These are phyloP conservation scores for Saturnispora dispora DNA, from an alignment of 805 yeast species.

Conservation along the genomic window DNA sequence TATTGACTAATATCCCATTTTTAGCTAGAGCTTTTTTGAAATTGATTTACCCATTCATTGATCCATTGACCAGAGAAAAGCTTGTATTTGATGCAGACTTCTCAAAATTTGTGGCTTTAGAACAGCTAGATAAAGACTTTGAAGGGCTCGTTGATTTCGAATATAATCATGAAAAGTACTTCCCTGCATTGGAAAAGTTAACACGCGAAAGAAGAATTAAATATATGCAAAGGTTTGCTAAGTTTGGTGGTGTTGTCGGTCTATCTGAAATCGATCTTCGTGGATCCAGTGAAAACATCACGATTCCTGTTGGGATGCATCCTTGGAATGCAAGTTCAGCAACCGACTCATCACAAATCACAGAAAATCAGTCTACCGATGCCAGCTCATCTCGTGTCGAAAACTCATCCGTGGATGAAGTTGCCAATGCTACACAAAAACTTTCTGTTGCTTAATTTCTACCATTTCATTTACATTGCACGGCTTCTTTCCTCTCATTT, in stretches of 20 bases:
- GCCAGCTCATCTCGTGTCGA: background rate
- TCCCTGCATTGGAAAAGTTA: slow-evolving; percentile 60
- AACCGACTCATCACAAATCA: background rate
- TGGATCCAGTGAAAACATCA: slow-evolving; percentile 22
- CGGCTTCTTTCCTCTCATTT: background rate
- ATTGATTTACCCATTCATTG: slow-evolving; percentile 90
- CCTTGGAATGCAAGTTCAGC: slow-evolving; percentile 14
- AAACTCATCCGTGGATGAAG: background rate
- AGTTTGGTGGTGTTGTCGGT: slow-evolving; percentile 68
- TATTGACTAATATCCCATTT: slow-evolving; percentile 88
- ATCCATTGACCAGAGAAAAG: slow-evolving; percentile 90
- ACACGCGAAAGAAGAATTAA: slow-evolving; percentile 49
- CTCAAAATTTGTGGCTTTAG: slow-evolving; percentile 67
- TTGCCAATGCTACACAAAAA: background rate
- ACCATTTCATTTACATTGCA: background rate
- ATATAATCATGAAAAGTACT: slow-evolving; percentile 71
- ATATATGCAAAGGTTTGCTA: slow-evolving; percentile 59
- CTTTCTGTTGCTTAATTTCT: background rate
- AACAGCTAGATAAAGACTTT: slow-evolving; percentile 73
- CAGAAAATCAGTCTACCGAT: background rate
- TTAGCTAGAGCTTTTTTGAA: slow-evolving; percentile 88
- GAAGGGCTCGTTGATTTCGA: slow-evolving; percentile 83
- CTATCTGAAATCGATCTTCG: slow-evolving; percentile 77
- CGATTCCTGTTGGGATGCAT: slow-evolving; percentile 27
- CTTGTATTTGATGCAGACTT: slow-evolving; percentile 88